These are phyloP conservation scores for Paracoccidioides lutzii DNA, from an alignment of 2,329 filamentous ascomycete species.

Conservation along the genomic window DNA sequence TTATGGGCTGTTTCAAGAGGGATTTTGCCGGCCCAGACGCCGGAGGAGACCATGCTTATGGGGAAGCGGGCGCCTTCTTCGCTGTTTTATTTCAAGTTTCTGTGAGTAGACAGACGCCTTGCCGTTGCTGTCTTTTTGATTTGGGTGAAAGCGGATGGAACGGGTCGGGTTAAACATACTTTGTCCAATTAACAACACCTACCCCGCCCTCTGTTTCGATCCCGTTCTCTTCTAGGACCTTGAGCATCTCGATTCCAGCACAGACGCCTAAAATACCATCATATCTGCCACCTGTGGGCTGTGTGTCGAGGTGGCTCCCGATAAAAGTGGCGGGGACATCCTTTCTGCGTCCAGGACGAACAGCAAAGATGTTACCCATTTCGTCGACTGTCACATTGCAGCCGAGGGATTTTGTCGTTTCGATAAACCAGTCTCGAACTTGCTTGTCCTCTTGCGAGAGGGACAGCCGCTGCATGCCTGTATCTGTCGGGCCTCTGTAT, in stretches of 20 bases:
- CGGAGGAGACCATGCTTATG: conserved; percentile 59
- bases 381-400: conserved; percentile 57
- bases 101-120: not conserved
- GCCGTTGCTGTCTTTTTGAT: conserved; percentile 19
- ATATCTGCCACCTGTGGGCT: conserved; percentile 32
- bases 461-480: conserved; percentile 63
- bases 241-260: conserved; percentile 60
- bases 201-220: conserved; percentile 58
- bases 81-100: conserved; percentile 26
- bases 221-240: conserved; percentile 52
- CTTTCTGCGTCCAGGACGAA: conserved; percentile 47
- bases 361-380: conserved; percentile 72
- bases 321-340: conserved; percentile 44
- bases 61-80: conserved; percentile 75
- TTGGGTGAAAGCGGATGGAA: conserved; percentile 7
- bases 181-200: conserved; percentile 68
- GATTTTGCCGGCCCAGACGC: conserved; percentile 62
- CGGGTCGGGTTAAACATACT: conserved; percentile 29
- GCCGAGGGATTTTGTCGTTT: conserved; percentile 48
- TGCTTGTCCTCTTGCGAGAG: conserved; percentile 59
- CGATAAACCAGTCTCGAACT: conserved; percentile 62
- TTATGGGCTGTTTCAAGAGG: conserved; percentile 49
- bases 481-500: conserved; percentile 41
- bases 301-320: conserved; percentile 35
- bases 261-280: conserved; percentile 60